Conservation (phyloP, 768 basidiomycete genomes). For the Harrya chromipes region DNA sequence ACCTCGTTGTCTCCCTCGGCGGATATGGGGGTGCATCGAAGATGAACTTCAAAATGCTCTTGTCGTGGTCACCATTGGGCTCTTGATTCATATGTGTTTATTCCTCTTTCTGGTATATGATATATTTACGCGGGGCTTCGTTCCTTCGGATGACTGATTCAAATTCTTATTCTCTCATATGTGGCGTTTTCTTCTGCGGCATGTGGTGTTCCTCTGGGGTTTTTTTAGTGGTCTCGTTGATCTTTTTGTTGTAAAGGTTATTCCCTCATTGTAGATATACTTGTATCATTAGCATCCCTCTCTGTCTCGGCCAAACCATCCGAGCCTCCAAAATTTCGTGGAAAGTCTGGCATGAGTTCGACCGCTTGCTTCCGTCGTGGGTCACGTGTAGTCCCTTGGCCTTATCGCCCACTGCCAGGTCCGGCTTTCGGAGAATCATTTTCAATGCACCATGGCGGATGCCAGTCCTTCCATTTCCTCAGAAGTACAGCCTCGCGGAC, state of each 20-base stretch:
- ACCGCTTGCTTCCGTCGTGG: too few species aligned
- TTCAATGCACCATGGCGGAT: slow-evolving; percentile 8
- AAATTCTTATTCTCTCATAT: not conserved
- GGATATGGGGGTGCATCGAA: slow-evolving; percentile 18
- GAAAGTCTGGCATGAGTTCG: too few species aligned
- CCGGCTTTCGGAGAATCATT: too few species aligned
- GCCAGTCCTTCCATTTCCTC: slow-evolving; percentile 6
- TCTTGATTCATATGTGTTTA: slow-evolving; percentile 27
- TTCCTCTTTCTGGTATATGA: slow-evolving; percentile 28
- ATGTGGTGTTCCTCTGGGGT: slow-evolving; percentile 12
- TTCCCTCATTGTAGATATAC: not conserved
- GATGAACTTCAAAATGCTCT: slow-evolving; percentile 31
- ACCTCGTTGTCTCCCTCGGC: slow-evolving; percentile 11
- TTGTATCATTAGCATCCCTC: slow-evolving; percentile 18
- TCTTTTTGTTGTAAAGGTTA: slow-evolving; percentile 1
- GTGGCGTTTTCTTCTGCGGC: not conserved
- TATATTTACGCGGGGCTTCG: slow-evolving; percentile 25
- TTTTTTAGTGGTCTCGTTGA: not conserved
- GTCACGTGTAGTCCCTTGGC: too few species aligned
- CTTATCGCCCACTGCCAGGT: too few species aligned
- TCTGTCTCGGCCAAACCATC: not conserved
- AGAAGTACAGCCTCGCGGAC: slow-evolving; percentile 24
- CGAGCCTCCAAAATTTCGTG: not conserved
- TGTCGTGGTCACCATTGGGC: slow-evolving; percentile 22
- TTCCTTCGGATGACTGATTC: slow-evolving; percentile 26